Base-by-base conservation (phyloP, 441 rosid genomes). In the Jatropha multifida region DNA sequence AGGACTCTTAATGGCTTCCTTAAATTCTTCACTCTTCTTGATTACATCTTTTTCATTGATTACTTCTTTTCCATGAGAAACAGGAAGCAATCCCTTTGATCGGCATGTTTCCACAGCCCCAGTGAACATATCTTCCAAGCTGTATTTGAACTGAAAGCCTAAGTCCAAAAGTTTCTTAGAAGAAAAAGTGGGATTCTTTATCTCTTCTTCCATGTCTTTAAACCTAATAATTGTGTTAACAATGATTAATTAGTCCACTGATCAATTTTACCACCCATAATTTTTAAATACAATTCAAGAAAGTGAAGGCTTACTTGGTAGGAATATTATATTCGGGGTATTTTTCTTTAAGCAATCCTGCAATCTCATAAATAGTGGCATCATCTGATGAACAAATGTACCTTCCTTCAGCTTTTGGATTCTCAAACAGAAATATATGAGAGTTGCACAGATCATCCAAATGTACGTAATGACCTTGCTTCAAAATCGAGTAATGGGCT, bases 401-500 rank as follows among this genome's bases (percentile, higher is more conserved):
- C 5, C 98, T 90, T 46, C 98, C 99, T 72, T 89, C 81, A 3
- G 98, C 93, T 42, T 74, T 72, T 4, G 87, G 90, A 71, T 90
- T 49, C 85, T 95, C 94, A 32, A 59, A 92, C 79, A 93, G 74
- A 83, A 81, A 92, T 68, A 93, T 89, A 74, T 95, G 99, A 41
- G 93, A 76, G 27, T 76, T 83, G 85, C 96, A 89, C 20, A 93
- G 85, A 75, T 95, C 99, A 68, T 93, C 98, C 80, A 93, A 81
- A 74, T 94, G 98, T 60, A 42, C 46, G 46, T 42, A 42, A 42
- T 42, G 46, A 42, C 46, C 46, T 42, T 42, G 46, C 46, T 42
- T 42, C 9, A 42, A 42, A 42, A 42, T 42, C 9, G 46, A 42
- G 9, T 42, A 42, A 42, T 42, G 46, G 46, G 46, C 46, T 8